Evolutionary conservation across 2,329 filamentous ascomycete species (phyloP), one percentile per base, ranked within the genome.

Genomic region (Paecilomyces niveus): DNA sequence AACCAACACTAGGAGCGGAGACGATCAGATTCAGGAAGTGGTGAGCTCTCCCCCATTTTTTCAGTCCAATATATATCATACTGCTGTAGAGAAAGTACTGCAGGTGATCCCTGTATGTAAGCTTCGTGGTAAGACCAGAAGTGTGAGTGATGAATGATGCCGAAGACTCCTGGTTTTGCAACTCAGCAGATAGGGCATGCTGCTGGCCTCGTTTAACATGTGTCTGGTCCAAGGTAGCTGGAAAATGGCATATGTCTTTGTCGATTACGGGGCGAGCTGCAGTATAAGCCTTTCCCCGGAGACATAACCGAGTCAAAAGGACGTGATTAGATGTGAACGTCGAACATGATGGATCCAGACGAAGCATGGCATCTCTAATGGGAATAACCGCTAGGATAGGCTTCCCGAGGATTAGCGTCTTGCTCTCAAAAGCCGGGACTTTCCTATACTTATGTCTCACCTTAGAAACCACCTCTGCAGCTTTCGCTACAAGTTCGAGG

Each of bases 81-180:
- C 83, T 87, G 18, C 84, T 80, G 45, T 84, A 72, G 4, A 88
- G 72, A 64, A 89, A 87, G 69, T 90, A 91, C 68, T 88, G 84
- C 21, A 90, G 75, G 50, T 76, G 72, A 39, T 76, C 73, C 54
- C 68, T 70, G 58, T 73, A 72, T n/a, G 70, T 70, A 15, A 80
- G 59, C 45, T 68, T 73, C 2, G 71, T 65, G 11, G 75, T 73
- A n/a, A 80, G 62, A 4, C 73, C 75, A 7, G 74, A 73, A 18
- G 63, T 55, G 24, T 70, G 64, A 4, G 67, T 75, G 11, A 78
- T 69, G 53, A 74, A 76, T 15, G 64, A 62, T 21, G 68, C 61
- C 9, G 18, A 45, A 59, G 65, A 71, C 4, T 69, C 70, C 26
- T 69, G 67, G 29, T 72, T 61, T 22, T 67, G 57, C 1, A 45